phyloP scores from a whole-genome alignment of 768 basidiomycete species.

The Tylopilus vinaceipallidus region DNA sequence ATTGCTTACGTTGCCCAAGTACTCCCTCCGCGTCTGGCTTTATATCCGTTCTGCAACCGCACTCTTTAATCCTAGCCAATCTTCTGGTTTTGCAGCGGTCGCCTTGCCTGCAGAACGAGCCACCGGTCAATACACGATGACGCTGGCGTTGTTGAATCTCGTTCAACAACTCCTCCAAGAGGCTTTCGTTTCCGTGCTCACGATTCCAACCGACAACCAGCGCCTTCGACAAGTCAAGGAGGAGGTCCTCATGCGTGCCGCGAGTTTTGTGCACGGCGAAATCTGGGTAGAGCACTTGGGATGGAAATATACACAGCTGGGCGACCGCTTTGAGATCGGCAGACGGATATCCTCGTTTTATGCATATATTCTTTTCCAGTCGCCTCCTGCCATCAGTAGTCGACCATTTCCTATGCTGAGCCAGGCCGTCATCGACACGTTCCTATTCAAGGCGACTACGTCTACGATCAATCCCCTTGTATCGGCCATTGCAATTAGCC shows the following conservation, averaged over 20 bases:
- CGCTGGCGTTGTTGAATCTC: conserved; percentile 72
- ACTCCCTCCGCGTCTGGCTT: conserved; percentile 85
- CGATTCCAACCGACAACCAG: conserved; percentile 51
- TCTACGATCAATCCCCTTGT: conserved; percentile 82
- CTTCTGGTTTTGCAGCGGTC: conserved; percentile 55
- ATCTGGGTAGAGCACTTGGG: conserved; percentile 84
- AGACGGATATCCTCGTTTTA: conserved; percentile 65
- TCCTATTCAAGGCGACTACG: conserved; percentile 73
- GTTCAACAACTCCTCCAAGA: conserved; percentile 75
- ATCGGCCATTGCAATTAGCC: conserved; percentile 61
- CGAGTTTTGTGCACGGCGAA: conserved; percentile 77
- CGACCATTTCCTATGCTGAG: conserved; percentile 61
- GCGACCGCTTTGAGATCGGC: conserved; percentile 83
- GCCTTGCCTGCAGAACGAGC: conserved; percentile 70
- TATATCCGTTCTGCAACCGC: conserved; percentile 78
- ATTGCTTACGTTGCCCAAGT: conserved; percentile 67
- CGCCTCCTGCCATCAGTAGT: conserved; percentile 50
- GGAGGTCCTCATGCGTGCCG: conserved; percentile 77
- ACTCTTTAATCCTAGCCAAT: conserved; percentile 66
- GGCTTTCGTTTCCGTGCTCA: conserved; percentile 52
- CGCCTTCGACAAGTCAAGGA: conserved; percentile 74
- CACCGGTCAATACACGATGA: conserved; percentile 79
- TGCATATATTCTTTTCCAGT: conserved; percentile 59
- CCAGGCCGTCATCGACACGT: conserved; percentile 62
- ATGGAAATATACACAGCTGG: conserved; percentile 84